Evolutionary conservation across 2,329 filamentous ascomycete species (phyloP).

Genomic region (Fusarium coicis): DNA sequence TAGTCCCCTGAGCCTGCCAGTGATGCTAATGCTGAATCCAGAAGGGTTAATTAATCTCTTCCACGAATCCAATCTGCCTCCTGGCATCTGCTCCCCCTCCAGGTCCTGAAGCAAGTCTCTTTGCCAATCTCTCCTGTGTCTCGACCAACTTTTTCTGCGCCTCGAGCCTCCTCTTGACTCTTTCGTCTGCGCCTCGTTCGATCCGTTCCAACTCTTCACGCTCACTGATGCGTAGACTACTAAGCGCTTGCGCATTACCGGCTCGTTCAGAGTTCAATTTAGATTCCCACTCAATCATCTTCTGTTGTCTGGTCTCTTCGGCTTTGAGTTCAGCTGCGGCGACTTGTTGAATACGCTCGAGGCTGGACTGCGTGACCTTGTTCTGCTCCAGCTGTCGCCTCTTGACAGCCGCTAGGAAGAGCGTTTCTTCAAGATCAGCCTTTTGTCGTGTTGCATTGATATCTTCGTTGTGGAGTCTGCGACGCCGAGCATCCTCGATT

Average conservation of each 20-base stretch:
- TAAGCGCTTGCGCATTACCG: conserved; percentile 61
- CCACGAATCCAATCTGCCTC: conserved; percentile 67
- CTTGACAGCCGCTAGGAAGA: conserved; percentile 47
- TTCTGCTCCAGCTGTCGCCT: conserved; percentile 59
- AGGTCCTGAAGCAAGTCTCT: conserved; percentile 56
- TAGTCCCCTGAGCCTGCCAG: neutral
- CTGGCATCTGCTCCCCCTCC: conserved; percentile 46
- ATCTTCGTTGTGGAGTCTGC: conserved; percentile 59
- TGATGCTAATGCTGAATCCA: neutral
- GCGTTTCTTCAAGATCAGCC: conserved; percentile 59
- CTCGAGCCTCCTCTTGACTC: conserved; percentile 58
- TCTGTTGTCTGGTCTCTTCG: conserved; percentile 56
- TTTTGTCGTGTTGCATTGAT: conserved; percentile 56
- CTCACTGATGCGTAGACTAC: conserved; percentile 60
- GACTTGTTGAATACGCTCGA: conserved; percentile 57
- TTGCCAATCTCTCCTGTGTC: conserved; percentile 54
- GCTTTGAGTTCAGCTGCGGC: conserved; percentile 60
- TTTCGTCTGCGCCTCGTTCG: conserved; percentile 58
- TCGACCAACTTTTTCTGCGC: conserved; percentile 66
- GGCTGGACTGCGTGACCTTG: conserved; percentile 57
- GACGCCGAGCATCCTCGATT: conserved; percentile 62
- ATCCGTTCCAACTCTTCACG: conserved; percentile 62
- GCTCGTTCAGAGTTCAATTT: conserved; percentile 58
- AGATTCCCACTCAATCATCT: conserved; percentile 61
- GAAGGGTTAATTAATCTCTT: conserved; percentile 57